Base-by-base conservation (phyloP, 2,329 filamentous ascomycete species). In the Bimuria novae-zelandiae region DNA sequence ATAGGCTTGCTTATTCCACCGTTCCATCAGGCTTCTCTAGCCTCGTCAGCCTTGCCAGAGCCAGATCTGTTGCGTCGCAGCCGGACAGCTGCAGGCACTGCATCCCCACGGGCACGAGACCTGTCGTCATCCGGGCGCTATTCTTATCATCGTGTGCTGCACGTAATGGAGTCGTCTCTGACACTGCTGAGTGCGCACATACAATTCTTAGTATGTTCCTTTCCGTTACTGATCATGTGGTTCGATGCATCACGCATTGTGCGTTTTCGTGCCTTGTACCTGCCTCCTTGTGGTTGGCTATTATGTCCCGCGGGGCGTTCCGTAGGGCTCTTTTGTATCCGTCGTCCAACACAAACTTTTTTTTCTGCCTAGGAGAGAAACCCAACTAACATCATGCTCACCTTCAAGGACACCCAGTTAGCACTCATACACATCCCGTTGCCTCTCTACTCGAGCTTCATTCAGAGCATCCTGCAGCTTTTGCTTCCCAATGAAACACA, bases 381-480 rank as follows among this genome's bases (percentile, higher is more conserved):
- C 33, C 36, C 59, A 54, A 57, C 69, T 74, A 61, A 73, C 69
- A 65, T 51, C 62, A 72, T 77, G 71, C 61, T 69, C 54, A 56
- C 61, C 51, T 64, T 62, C 32, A 77, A 97, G 94, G 89, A 96
- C 67, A 91, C 91, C 62, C 88, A 87, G 58, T 85, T 96, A 65
- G 91, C 87, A 66, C 82, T 99, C 55, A 91, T 97, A 67, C 92
- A 97, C 73, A 92, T 97, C 53, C 92, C 93, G 1, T 78, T 95
- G 56, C 80, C 87, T 49, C 82, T 94, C 42, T 86, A 96, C 74
- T 80, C 88, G 4, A 83, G 82, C 59, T 90, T 97, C 63, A 78
- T 97, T 14, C 91, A 95, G 68, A 87, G 92, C 1, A 92, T 97
- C 60, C 80, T 97, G n/a, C 86, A 87, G 62, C 82, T 96, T 33